Evolutionary conservation across 2,329 filamentous ascomycete genomes (phyloP).

Genomic region (Verticillium klebahnii): DNA sequence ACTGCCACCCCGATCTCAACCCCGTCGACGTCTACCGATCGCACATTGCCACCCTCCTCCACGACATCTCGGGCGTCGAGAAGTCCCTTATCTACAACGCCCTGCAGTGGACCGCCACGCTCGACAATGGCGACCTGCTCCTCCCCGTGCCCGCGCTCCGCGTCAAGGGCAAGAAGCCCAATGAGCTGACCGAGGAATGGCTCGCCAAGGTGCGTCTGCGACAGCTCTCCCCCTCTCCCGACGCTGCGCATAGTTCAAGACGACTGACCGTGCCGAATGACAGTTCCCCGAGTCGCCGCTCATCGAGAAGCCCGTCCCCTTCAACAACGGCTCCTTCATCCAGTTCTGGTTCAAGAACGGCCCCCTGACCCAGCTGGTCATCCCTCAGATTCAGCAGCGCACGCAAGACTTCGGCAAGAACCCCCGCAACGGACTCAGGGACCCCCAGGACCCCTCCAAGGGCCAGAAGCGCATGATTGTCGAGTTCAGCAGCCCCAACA

Average conservation of each 20-base stretch:
- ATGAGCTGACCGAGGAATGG: constrained; percentile 59
- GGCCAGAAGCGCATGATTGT: constrained; percentile 66
- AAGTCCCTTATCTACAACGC: constrained; percentile 66
- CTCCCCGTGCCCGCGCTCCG: constrained; percentile 76
- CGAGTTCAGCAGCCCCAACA: constrained; percentile 83
- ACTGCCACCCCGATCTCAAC: constrained; percentile 64
- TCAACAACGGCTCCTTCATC: constrained; percentile 57
- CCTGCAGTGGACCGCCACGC: constrained; percentile 71
- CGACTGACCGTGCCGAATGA: neutral
- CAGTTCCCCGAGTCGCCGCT: constrained; percentile 72
- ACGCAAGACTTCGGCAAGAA: constrained; percentile 62
- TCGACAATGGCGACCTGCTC: constrained; percentile 80
- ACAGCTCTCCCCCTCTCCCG: neutral
- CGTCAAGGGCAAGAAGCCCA: constrained; percentile 65
- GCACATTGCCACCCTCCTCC: constrained; percentile 66
- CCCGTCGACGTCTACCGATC: constrained; percentile 76
- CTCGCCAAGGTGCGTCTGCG: constrained; percentile 44
- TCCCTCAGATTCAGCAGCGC: constrained; percentile 64
- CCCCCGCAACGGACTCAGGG: constrained; percentile 52
- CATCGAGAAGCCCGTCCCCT: constrained; percentile 63
- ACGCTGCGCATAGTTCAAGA: neutral
- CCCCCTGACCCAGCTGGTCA: constrained; percentile 59
- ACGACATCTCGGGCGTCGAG: constrained; percentile 66
- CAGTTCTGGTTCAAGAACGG: constrained; percentile 76
- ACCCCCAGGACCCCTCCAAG: constrained; percentile 54